phyloP scores from a whole-genome alignment of 257 asterid species.

The Penstemon davidsonii region DNA sequence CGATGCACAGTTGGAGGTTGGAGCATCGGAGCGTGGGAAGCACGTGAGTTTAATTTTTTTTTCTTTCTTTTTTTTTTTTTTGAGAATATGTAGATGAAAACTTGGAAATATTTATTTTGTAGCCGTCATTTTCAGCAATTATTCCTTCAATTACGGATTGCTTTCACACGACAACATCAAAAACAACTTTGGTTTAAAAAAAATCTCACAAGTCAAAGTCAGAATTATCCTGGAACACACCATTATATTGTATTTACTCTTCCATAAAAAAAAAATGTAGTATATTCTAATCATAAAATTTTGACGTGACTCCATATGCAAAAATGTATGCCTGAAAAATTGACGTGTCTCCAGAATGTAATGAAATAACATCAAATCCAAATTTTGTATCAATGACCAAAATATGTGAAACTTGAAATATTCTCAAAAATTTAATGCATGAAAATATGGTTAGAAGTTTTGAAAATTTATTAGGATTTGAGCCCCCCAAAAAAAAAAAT shows the following conservation, averaged over 20 bases:
- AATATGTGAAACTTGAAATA: too few relatives aligned
- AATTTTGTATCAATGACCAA: too few relatives aligned
- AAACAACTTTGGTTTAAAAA: too few relatives aligned
- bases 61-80: too few relatives aligned
- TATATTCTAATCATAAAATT: too few relatives aligned
- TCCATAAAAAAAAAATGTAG: neutral
- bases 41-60: conserved; percentile 36
- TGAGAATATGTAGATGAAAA: neutral
- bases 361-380: neutral
- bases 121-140: conserved; percentile 23
- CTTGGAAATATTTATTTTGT: neutral
- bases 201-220: neutral
- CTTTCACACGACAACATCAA: conserved; percentile 21
- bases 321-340: neutral
- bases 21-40: conserved; percentile 48
- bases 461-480: too few relatives aligned
- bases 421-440: too few relatives aligned
- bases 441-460: too few relatives aligned
- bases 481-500: too few relatives aligned
- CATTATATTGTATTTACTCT: neutral
- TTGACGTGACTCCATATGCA: neutral
- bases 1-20: conserved; percentile 49
- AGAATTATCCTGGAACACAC: neutral
- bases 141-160: conserved; percentile 35
- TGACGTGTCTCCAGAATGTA: neutral